phyloP scores from a whole-genome alignment of 495 filamentous ascomycete species.

The Mycothermus thermophilus region DNA sequence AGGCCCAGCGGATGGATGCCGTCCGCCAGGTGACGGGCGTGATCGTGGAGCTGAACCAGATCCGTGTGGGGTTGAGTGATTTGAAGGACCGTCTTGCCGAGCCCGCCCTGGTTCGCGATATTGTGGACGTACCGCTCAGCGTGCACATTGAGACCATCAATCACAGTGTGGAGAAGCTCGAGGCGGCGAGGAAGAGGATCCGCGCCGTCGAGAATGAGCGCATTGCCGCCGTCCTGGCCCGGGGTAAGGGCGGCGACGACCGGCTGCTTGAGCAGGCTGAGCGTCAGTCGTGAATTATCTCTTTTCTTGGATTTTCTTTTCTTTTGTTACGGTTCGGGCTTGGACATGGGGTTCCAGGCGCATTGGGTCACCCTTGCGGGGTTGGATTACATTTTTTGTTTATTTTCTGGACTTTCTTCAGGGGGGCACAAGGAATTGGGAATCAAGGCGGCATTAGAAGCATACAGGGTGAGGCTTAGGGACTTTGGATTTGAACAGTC shows the following conservation, averaged over 20 bases:
- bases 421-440: too few species aligned
- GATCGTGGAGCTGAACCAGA: constrained; percentile 51
- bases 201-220: constrained; percentile 45
- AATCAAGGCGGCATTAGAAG: too few species aligned
- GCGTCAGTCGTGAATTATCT: too few species aligned
- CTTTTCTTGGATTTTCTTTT: too few species aligned
- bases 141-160: constrained; percentile 60
- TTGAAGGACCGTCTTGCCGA: constrained; percentile 49
- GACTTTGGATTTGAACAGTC: too few species aligned
- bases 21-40: constrained; percentile 44
- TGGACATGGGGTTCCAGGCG: too few species aligned
- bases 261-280: constrained; percentile 12
- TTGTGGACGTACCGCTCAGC: constrained; percentile 40
- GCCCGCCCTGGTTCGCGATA: constrained; percentile 37
- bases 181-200: constrained; percentile 39
- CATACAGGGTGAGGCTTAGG: too few species aligned
- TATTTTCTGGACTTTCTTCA: neutral
- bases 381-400: too few species aligned
- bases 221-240: constrained; percentile 35
- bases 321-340: too few species aligned
- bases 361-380: too few species aligned
- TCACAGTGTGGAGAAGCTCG: constrained; percentile 50
- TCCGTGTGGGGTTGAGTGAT: constrained; percentile 51
- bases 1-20: constrained; percentile 44
- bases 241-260: constrained; percentile 17